Percentiles rank a stretch among this genome's conserved stretches.
phyloP scores from a whole-genome alignment of 2,329 filamentous ascomycete genomes.

The Seiridium unicorne region DNA sequence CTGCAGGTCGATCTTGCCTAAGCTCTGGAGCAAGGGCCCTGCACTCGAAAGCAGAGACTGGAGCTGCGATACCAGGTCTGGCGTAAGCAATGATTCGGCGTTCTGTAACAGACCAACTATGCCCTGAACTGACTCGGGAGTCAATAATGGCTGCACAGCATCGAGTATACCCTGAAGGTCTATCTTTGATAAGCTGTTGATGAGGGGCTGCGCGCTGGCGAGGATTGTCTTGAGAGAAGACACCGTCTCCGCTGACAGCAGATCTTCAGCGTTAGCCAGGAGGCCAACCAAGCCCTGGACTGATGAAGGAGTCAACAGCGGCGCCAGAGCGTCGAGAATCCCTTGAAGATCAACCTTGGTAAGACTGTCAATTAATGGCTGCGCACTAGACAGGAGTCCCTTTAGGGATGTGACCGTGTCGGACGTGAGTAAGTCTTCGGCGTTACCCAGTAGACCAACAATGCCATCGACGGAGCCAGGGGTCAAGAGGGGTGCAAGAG shows the following conservation, averaged over 20 bases:
- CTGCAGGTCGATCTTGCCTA: slow-evolving; percentile 18
- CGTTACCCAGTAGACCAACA: slow-evolving; percentile 32
- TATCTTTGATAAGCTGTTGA: slow-evolving; percentile 28
- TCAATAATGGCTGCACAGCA: slow-evolving; percentile 32
- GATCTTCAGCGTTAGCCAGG: slow-evolving; percentile 19
- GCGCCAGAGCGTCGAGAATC: slow-evolving; percentile 23
- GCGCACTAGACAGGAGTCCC: slow-evolving; percentile 18
- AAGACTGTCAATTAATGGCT: slow-evolving; percentile 30
- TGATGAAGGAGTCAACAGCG: slow-evolving; percentile 24
- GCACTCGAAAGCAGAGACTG: slow-evolving; percentile 19
- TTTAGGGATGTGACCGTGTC: slow-evolving; percentile 20
- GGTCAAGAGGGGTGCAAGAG: slow-evolving; percentile 32
- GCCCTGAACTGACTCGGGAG: slow-evolving; percentile 22
- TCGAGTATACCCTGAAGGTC: slow-evolving; percentile 20
- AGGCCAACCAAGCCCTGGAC: slow-evolving; percentile 23
- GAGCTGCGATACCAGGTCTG: slow-evolving; percentile 16
- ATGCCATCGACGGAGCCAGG: slow-evolving; percentile 25
- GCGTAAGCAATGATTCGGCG: slow-evolving; percentile 17
- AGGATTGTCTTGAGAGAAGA: slow-evolving; percentile 20
- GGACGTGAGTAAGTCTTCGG: slow-evolving; percentile 31
- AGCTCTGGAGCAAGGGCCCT: not conserved
- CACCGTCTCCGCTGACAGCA: slow-evolving; percentile 21
- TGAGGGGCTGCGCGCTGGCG: slow-evolving; percentile 20
- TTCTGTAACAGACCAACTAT: slow-evolving; percentile 23
- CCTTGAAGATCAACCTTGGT: slow-evolving; percentile 22